Evolutionary conservation across 345 rosid genomes (phyloP), one percentile per base, ranked within the genome.

Genomic region (Boechera divaricarpa): DNA sequence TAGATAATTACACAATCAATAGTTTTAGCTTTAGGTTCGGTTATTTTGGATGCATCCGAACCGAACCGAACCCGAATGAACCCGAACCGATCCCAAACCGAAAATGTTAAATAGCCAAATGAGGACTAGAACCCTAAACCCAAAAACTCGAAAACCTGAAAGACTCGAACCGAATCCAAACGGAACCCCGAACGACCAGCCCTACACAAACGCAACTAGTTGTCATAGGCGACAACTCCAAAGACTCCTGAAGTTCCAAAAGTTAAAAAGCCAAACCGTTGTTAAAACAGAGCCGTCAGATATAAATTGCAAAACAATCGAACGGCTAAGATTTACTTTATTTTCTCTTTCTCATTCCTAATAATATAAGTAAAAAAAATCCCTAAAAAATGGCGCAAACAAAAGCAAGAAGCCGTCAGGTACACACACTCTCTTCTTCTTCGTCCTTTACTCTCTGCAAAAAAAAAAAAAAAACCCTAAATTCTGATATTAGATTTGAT

Each of bases 301-400:
- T 75, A 24, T 51, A 0, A 18, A 48, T 6, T 16, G 3, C 4
- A 49, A 38, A 52, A 3, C 29, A 45, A 77, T 53, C 75, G 0
- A 69, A 70, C 70, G 64, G 80, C 26, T 1, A 4, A 62, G 10
- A 76, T 62, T 44, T 1, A 76, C 55, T 28, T 15, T 0, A 9
- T 12, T 5, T 10, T 31, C 5, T 10, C 24, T 31, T 12, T 53
- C 56, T 62, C 33, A 62, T 41, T 12, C 44, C 28, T 16, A 33
- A 45, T 28, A 47, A 35, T 77, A 70, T 71, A 77, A 70, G 57
- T 63, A 63, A 5, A 36, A 48, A 56, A 70, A 65, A 77, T 4
- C 61, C 81, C 81, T 77, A 71, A 77, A 77, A 77, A 64, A 70
- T 5, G 77, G 81, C 81, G 81, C 81, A 77, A 77, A 71, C 72